A percentile compares a stretch with the other conserved stretches of the same genome.
These are phyloP conservation scores for Wickerhamiella alocasiicola DNA, from an alignment of 805 yeast genomes.

Conservation along the genomic window DNA sequence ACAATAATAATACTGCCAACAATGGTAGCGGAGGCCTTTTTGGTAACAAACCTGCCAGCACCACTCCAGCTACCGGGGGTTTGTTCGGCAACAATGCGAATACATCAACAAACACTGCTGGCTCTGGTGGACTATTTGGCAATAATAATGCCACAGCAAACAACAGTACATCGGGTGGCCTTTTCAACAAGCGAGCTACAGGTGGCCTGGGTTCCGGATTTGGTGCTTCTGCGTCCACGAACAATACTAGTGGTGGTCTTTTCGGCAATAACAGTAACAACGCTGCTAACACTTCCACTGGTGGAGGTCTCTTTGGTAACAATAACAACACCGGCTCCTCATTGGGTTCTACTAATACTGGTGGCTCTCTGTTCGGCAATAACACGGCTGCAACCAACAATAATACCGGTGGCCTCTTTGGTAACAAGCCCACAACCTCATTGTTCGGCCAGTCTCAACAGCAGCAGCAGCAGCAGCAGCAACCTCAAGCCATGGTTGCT, in stretches of 20 bases:
- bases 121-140: conserved; percentile 17
- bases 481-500: conserved; percentile 27
- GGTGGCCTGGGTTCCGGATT: conserved; percentile 4
- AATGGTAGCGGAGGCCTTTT: conserved; percentile 5
- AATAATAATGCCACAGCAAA: conserved; percentile 10
- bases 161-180: conserved; percentile 22
- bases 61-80: conserved; percentile 2
- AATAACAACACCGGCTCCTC: conserved; percentile 3
- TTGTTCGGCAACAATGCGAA: conserved; percentile 9
- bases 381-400: conserved; percentile 3
- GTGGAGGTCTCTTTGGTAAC: conserved; percentile 20
- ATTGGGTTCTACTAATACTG: conserved; percentile 17
- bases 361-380: conserved; percentile 19
- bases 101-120: conserved; percentile 7
- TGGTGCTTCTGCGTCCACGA: conserved; percentile 17
- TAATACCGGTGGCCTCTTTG: conserved; percentile 18
- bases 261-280: conserved; percentile 16
- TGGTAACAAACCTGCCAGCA: conserved; percentile 7
- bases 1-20: conserved; percentile 1
- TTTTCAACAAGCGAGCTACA: conserved; percentile 27
- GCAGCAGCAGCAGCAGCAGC: conserved; percentile 13
- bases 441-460: conserved; percentile 24
- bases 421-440: conserved; percentile 21
- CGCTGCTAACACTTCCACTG: conserved; percentile 19
- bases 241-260: neutral